phyloP scores from a whole-genome alignment of 768 basidiomycete species.

The Lactarius vividus region DNA sequence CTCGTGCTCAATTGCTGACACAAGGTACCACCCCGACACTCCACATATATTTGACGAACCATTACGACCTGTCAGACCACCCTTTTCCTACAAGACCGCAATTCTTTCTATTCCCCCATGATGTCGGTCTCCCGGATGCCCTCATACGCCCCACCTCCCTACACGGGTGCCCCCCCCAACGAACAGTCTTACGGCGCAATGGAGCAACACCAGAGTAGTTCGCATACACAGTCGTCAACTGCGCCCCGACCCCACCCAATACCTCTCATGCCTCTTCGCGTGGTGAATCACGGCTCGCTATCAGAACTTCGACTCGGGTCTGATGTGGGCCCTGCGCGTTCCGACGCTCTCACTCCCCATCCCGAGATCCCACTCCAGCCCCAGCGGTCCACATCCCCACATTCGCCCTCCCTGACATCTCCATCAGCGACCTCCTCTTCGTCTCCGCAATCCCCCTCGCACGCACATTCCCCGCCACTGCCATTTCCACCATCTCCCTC shows the following conservation, averaged over 20 bases:
- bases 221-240: background rate
- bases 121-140: background rate
- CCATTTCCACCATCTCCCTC: background rate
- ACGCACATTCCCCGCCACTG: background rate
- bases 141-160: slow-evolving; percentile 2
- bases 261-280: background rate
- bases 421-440: background rate
- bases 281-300: background rate
- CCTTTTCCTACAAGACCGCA: background rate
- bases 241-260: background rate
- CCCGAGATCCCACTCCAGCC: background rate
- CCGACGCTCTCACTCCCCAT: background rate
- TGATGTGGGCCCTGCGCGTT: background rate
- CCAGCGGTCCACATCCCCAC: background rate
- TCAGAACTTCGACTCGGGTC: background rate
- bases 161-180: background rate
- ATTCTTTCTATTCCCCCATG: background rate
- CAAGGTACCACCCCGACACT: background rate
- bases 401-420: background rate
- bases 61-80: background rate
- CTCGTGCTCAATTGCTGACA: background rate
- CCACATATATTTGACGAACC: slow-evolving; percentile 7
- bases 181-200: too few relatives aligned
- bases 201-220: background rate
- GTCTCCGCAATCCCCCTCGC: background rate